Evolutionary conservation across 352 stramenopile genomes (phyloP).

Genomic region (Globisporangium alternatum): DNA sequence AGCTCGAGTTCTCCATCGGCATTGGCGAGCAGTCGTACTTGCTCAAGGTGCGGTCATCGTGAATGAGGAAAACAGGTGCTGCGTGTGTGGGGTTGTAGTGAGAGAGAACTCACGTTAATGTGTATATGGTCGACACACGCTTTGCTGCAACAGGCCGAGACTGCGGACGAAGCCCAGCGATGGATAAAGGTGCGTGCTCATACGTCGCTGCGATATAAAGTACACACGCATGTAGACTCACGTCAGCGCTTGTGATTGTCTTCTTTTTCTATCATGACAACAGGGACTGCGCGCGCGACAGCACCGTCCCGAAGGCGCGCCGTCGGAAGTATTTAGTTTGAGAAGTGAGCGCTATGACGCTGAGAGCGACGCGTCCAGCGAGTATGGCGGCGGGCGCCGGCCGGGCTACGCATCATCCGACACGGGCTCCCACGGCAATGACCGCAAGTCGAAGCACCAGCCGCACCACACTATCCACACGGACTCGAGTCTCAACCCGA

Average conservation of each 20-base stretch:
- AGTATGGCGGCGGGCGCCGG: conserved; percentile 55
- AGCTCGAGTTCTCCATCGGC: conserved; percentile 80
- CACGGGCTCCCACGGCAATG: conserved; percentile 49
- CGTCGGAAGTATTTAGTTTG: conserved; percentile 80
- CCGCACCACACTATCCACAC: conserved; percentile 45
- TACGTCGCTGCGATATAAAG: neutral
- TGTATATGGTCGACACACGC: neutral
- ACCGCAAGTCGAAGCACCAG: conserved; percentile 25
- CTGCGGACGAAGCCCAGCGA: conserved; percentile 52
- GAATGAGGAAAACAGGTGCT: neutral
- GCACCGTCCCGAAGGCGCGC: conserved; percentile 61
- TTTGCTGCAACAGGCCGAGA: conserved; percentile 42
- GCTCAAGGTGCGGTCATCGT: conserved; percentile 42
- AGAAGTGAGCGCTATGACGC: conserved; percentile 79
- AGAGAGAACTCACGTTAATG: neutral
- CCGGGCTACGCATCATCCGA: conserved; percentile 58
- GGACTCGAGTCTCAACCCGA: conserved; percentile 54
- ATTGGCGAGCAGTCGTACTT: conserved; percentile 87
- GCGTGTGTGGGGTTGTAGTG: neutral
- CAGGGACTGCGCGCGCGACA: conserved; percentile 71
- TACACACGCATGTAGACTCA: neutral
- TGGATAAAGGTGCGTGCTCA: conserved; percentile 49
- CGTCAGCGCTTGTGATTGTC: neutral
- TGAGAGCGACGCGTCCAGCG: conserved; percentile 82
- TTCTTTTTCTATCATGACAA: neutral